phyloP scores from a whole-genome alignment of 805 yeast species.

The Groenewaldozyma salmanticensis region DNA sequence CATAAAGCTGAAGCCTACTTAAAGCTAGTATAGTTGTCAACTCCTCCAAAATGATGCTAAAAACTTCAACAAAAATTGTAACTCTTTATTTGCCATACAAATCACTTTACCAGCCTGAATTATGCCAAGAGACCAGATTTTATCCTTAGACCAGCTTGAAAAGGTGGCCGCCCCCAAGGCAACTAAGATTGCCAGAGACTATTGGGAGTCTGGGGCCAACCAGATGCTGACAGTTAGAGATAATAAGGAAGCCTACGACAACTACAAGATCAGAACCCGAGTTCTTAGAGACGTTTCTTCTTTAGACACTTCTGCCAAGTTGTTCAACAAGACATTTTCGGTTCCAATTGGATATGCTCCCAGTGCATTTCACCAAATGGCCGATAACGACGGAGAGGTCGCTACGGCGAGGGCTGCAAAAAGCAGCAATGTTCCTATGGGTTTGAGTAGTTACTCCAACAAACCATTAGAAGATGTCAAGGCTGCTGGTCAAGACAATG shows the following conservation, averaged over 20 bases:
- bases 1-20: no score
- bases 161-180: constrained; percentile 13
- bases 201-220: constrained; percentile 25
- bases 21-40: no score
- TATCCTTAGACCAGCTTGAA: no score
- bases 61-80: no score
- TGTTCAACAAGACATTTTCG: constrained; percentile 20
- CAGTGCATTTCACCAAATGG: constrained; percentile 26
- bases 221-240: constrained; percentile 22
- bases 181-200: constrained; percentile 12
- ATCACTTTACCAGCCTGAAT: no score
- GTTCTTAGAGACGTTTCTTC: constrained; percentile 22
- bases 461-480: constrained; percentile 21
- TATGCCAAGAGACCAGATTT: no score
- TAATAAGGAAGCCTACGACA: constrained; percentile 20
- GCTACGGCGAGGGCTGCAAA: constrained; percentile 28
- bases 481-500: constrained; percentile 18
- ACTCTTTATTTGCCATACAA: no score
- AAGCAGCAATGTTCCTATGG: constrained; percentile 23
- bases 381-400: constrained; percentile 26
- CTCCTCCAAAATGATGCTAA: no score
- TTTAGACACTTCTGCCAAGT: constrained; percentile 17
- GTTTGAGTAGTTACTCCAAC: constrained; percentile 21
- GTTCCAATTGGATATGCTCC: constrained; percentile 30
- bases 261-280: constrained; percentile 22